A percentile compares a stretch with the other conserved stretches of the same genome.
phyloP scores from a whole-genome alignment of 2,329 filamentous ascomycete genomes.

The Verticillium albo-atrum region DNA sequence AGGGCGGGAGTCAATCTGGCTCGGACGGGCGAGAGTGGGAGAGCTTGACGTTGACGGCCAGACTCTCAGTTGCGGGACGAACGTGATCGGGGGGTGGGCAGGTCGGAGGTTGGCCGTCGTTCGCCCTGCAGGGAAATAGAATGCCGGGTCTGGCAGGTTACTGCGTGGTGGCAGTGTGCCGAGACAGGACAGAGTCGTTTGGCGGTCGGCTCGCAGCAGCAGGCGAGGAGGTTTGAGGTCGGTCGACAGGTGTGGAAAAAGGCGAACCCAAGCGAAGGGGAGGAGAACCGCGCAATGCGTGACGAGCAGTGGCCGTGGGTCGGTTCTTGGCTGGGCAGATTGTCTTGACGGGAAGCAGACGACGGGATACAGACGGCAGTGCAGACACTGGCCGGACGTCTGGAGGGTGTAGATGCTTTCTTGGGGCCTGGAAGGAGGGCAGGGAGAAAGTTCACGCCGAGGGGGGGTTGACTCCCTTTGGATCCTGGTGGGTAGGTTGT shows the following conservation, averaged over 20 bases:
- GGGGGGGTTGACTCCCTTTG: neutral
- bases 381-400: neutral
- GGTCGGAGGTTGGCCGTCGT: neutral
- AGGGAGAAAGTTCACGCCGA: neutral
- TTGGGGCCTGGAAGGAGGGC: neutral
- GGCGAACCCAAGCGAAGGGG: neutral
- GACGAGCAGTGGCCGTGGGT: neutral
- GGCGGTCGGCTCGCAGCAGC: neutral
- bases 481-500: neutral
- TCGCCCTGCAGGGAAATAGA: neutral
- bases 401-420: neutral
- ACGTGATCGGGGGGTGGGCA: neutral
- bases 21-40: slow-evolving; percentile 4
- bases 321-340: neutral
- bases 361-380: neutral
- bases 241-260: neutral
- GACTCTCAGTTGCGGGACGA: neutral
- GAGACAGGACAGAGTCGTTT: neutral
- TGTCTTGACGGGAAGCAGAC: neutral
- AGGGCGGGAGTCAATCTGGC: slow-evolving; percentile 3
- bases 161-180: neutral
- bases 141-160: neutral
- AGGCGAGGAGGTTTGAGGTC: neutral
- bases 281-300: neutral
- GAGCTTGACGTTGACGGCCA: neutral